These are phyloP conservation scores for Amyloporia xantha DNA, from an alignment of 768 basidiomycete species.

Conservation along the genomic window DNA sequence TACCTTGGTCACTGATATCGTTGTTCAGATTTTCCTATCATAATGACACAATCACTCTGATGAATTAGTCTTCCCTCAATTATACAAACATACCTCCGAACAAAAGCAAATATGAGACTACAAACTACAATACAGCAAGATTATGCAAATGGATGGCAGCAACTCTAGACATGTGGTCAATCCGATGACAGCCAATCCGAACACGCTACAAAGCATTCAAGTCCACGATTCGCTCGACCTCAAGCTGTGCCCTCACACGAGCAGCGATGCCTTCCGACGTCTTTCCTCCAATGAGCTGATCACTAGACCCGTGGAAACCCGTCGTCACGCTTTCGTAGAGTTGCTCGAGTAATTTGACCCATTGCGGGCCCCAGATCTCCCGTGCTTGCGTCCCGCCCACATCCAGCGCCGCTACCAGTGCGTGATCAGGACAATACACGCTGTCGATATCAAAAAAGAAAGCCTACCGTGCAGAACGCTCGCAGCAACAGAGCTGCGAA, in stretches of 20 bases:
- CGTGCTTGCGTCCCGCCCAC: conserved; percentile 58
- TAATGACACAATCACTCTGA: no score
- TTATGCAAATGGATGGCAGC: no score
- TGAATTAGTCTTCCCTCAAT: no score
- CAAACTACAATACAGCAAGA: no score
- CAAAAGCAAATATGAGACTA: no score
- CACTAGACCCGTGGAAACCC: conserved; percentile 37
- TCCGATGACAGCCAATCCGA: no score
- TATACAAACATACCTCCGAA: no score
- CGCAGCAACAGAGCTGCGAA: conserved; percentile 55
- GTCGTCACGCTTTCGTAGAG: conserved; percentile 57
- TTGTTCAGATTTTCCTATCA: no score
- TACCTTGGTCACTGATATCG: no score
- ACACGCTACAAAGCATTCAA: background rate
- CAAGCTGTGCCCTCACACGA: conserved; percentile 55
- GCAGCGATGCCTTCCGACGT: conserved; percentile 58
- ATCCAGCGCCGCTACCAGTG: conserved; percentile 63
- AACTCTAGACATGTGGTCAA: no score
- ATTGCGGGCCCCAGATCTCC: conserved; percentile 70
- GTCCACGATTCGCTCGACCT: conserved; percentile 50
- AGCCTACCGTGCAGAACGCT: conserved; percentile 61
- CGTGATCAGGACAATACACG: conserved; percentile 13
- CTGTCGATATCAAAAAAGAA: background rate
- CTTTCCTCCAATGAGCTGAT: conserved; percentile 50
- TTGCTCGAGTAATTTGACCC: conserved; percentile 63